Base-by-base conservation (phyloP, 768 basidiomycete genomes). In the Mycena chlorophos region DNA sequence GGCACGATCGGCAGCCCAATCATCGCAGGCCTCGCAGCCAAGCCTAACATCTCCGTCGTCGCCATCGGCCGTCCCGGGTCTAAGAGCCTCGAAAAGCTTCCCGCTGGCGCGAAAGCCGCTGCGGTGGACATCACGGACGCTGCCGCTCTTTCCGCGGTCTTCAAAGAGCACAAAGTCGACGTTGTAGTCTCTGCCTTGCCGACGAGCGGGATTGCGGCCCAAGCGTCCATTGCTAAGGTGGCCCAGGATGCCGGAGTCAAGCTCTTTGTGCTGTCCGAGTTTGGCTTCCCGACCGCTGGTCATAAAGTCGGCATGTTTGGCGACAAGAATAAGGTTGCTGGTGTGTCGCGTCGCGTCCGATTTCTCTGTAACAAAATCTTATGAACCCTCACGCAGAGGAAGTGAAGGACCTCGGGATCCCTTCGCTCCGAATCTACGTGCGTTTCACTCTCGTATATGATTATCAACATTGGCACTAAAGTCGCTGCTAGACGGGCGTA, bases 21-120 rank as follows among this genome's bases (percentile, higher is more conserved):
- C 59, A 54, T 75, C 73, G 5, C 49, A 58, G 54, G 78, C 78
- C 48, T 80, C 81, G 19, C 88, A 58, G 53, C 84, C 77, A 63
- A 91, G n/a, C n/a, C n/a, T n/a, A 27, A 39, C 38, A 50, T 52
- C n/a, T 29, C 54, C 13, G 28, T 57, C 19, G 29, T 65, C 47
- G 54, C 59, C 3, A 54, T 65, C 39, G 52, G 61, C 29, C 57
- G 61, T n/a, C 30, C 50, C 12, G 37, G 55, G 12, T 31, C 39
- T 31, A 28, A 12, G 10, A 57, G 34, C 34, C 34, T 37, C 34
- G 34, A 57, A 20, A 47, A 17, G 6, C 43, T 55, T 19, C 63
- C 61, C 16, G 19, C 43, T 2, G 67, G 67, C 28, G 69, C 64
- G 14, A 61, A 63, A 22, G 45, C 67, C 8, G 67, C 48, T 4